Evolutionary conservation across 306 rosid genomes (phyloP).

Genomic region (Astragalus glycyphyllos): DNA sequence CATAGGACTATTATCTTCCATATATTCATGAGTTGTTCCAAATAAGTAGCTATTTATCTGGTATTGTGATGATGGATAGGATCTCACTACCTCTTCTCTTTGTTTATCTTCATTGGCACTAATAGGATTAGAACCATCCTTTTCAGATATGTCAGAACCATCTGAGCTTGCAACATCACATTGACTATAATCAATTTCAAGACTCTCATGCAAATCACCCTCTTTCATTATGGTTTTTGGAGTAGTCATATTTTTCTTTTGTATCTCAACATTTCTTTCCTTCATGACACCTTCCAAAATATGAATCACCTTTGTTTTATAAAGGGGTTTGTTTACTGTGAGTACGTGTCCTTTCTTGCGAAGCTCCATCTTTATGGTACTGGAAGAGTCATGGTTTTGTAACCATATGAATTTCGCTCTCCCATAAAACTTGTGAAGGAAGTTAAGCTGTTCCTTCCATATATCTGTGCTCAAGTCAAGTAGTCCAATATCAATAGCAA

Average conservation of each 20-base stretch:
- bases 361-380: constrained; percentile 82
- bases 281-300: constrained; percentile 77
- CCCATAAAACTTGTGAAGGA: constrained; percentile 74
- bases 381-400: constrained; percentile 82
- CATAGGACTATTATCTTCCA: constrained; percentile 48
- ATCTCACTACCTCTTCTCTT: constrained; percentile 44
- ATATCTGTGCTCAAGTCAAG: constrained; percentile 96
- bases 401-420: constrained; percentile 86
- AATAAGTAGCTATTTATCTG: constrained; percentile 56
- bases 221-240: constrained; percentile 54
- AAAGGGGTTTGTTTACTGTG: constrained; percentile 80
- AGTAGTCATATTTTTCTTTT: constrained; percentile 53
- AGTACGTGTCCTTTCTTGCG: constrained; percentile 68
- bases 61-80: constrained; percentile 49
- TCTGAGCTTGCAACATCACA: constrained; percentile 80
- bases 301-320: constrained; percentile 83
- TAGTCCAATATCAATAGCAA: constrained; percentile 78
- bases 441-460: constrained; percentile 94
- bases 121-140: constrained; percentile 45
- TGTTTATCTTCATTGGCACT: constrained; percentile 47
- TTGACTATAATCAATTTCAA: constrained; percentile 80
- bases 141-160: constrained; percentile 72
- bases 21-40: constrained; percentile 52
- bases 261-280: constrained; percentile 65
- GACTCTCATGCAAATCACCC: constrained; percentile 70